Evolutionary conservation across 1,284 basidiomycete genomes (phyloP), one percentile per base, ranked within the genome.

Genomic region (Mrakiaceae sp.): DNA sequence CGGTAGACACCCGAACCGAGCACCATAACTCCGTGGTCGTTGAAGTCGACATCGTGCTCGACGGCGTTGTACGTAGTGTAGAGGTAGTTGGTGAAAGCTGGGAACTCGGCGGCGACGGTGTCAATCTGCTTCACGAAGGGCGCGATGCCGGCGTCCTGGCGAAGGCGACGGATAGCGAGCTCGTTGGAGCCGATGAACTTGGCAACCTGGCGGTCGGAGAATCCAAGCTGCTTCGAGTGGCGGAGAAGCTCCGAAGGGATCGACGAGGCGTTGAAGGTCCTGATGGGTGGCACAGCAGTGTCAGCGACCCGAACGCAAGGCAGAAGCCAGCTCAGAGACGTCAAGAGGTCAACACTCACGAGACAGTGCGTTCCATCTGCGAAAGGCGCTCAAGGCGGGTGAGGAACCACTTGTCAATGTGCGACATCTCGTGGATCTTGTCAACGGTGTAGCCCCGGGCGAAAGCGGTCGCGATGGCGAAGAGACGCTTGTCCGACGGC

Each of bases 51-150:
- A 72, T 98, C 95, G 76, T 98, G 90, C 75, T 94, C 89, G 68
- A 87, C 79, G 10, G 90, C 95, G 72, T 97, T 97, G 81, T 98
- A 98, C 2, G 94, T 96, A 53, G 89, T 97, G 80, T 98, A 98
- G 60, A 98, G 85, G 78, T 98, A 98, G 81, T 98, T 98, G 68
- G 96, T 98, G 81, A 88, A 92, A 0, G 94, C 93, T 0, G 95
- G 96, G 84, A 97, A 98, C 74, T 98, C 95, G 59, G 96, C 95
- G 5, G 95, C 95, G 67, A 98, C 93, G 0, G 95, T 98, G 74
- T 98, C 95, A 73, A 98, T 98, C 77, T 98, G 95, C 81, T 98
- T 98, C 77, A 97, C 90, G 74, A 93, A 96, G 0, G 94, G 94
- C 60, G 82, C 81, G 72, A 98, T 88, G 58, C 82, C 84, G 66